These are phyloP conservation scores for Pseudonectria buxi DNA, from an alignment of 2,329 filamentous ascomycete genomes.

Conservation along the genomic window DNA sequence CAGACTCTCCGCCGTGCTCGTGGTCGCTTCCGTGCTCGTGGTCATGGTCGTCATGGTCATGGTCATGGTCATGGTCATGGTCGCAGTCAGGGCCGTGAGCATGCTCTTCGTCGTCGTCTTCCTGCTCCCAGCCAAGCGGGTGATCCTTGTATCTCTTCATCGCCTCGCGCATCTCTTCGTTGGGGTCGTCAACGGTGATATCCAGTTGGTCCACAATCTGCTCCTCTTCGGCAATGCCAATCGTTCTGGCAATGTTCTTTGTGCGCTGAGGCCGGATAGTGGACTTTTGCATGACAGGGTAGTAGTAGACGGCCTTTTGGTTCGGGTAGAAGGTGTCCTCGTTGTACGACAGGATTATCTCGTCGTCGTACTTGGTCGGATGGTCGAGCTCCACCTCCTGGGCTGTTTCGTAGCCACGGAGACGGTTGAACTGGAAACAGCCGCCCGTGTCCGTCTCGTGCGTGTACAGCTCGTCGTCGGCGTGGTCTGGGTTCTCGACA, in stretches of 20 bases:
- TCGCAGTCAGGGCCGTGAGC: slow-evolving; percentile 22
- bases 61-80: slow-evolving; percentile 21
- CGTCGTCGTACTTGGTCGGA: slow-evolving; percentile 55
- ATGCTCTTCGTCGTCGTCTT: slow-evolving; percentile 28
- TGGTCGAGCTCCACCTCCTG: slow-evolving; percentile 51
- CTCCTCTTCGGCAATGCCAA: slow-evolving; percentile 39
- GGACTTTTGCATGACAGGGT: slow-evolving; percentile 59
- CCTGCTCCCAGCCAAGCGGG: slow-evolving; percentile 43
- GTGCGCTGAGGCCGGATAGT: slow-evolving; percentile 56
- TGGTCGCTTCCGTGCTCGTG: slow-evolving; percentile 9
- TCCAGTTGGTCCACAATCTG: slow-evolving; percentile 51
- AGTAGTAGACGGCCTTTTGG: slow-evolving; percentile 59
- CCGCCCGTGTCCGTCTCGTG: slow-evolving; percentile 38
- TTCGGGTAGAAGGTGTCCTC: slow-evolving; percentile 43
- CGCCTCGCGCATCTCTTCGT: slow-evolving; percentile 44
- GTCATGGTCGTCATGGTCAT: slow-evolving; percentile 16
- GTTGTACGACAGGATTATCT: slow-evolving; percentile 54
- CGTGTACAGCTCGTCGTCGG: slow-evolving; percentile 50
- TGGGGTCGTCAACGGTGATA: slow-evolving; percentile 48
- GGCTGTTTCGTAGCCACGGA: slow-evolving; percentile 59
- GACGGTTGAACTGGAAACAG: slow-evolving; percentile 54
- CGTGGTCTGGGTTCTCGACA: slow-evolving; percentile 46
- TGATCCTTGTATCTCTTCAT: slow-evolving; percentile 47
- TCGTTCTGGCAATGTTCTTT: slow-evolving; percentile 54
- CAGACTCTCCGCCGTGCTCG: slow-evolving; percentile 1